Conservation (phyloP, 345 rosid species). For the Alliaria petiolata region DNA sequence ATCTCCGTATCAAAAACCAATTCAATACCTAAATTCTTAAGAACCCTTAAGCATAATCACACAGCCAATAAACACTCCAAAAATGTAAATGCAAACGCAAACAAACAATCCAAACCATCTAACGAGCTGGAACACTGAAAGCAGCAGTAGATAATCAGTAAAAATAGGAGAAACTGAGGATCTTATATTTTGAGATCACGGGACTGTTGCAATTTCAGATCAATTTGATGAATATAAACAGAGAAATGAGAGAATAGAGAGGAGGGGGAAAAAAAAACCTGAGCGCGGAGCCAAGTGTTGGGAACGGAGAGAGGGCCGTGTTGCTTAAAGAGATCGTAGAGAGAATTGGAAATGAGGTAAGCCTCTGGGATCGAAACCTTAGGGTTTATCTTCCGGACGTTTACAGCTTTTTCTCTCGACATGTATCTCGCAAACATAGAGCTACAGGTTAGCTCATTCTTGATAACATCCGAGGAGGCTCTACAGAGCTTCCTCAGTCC, state of each 20-base stretch:
- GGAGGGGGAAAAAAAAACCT: constrained; percentile 54
- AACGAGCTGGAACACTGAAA: not conserved
- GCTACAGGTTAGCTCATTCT: not conserved
- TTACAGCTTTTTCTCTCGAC: constrained; percentile 69
- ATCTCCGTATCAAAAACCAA: not conserved
- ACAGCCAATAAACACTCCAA: too few species aligned
- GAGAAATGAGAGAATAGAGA: not conserved
- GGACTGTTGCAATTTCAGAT: not conserved
- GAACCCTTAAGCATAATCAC: not conserved
- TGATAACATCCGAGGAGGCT: not conserved
- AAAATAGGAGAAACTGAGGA: too few species aligned
- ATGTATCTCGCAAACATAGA: constrained; percentile 49
- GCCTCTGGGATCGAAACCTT: constrained; percentile 89
- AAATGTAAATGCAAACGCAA: not conserved
- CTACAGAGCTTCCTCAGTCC: constrained; percentile 23
- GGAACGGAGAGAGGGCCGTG: constrained; percentile 75
- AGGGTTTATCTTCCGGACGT: constrained; percentile 89
- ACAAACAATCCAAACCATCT: not conserved
- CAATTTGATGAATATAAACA: not conserved
- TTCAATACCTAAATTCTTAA: not conserved
- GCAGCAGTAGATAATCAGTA: not conserved
- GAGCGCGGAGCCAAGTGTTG: constrained; percentile 71
- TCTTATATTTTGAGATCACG: not conserved
- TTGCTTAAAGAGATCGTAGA: constrained; percentile 59
- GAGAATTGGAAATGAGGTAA: constrained; percentile 56